Conservation (phyloP, 176 grass and related monocot species). For the Dendrocalamus sinicus region DNA sequence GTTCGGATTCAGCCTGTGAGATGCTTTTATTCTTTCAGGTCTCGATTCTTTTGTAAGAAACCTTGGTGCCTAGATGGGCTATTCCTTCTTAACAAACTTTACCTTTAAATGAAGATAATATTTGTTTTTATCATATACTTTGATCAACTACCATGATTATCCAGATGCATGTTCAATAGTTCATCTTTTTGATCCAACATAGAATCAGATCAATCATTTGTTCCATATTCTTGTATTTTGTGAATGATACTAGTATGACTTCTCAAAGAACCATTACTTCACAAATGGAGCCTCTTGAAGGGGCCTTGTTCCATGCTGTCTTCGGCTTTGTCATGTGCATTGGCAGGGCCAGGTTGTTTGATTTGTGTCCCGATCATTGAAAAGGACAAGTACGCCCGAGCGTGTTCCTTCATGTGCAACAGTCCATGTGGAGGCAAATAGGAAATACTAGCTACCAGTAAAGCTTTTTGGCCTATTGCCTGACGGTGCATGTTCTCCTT, state of each 20-base stretch:
- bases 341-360: conserved; percentile 41
- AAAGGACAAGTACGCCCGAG: conserved; percentile 47
- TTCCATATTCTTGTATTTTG: not conserved
- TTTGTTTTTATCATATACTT: conserved; percentile 44
- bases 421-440: conserved; percentile 58
- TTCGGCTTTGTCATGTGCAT: conserved; percentile 45
- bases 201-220: not conserved
- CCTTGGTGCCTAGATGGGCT: conserved; percentile 42
- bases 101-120: conserved; percentile 64
- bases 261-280: not conserved
- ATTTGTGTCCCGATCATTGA: conserved; percentile 38
- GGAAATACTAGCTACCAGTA: conserved; percentile 8
- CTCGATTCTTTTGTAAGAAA: conserved; percentile 73
- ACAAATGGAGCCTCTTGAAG: conserved; percentile 32
- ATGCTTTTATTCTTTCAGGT: conserved; percentile 58
- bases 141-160: conserved; percentile 34
- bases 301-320: conserved; percentile 31
- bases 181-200: not conserved
- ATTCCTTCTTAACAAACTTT: conserved; percentile 46
- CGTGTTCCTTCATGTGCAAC: conserved; percentile 31
- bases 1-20: conserved; percentile 55
- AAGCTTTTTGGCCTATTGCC: conserved; percentile 12
- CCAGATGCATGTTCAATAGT: conserved; percentile 7
- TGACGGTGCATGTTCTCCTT: conserved; percentile 35
- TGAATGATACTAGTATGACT: not conserved